These are phyloP conservation scores for Trametes versicolor DNA, from an alignment of 1,284 basidiomycete species.

Conservation along the genomic window DNA sequence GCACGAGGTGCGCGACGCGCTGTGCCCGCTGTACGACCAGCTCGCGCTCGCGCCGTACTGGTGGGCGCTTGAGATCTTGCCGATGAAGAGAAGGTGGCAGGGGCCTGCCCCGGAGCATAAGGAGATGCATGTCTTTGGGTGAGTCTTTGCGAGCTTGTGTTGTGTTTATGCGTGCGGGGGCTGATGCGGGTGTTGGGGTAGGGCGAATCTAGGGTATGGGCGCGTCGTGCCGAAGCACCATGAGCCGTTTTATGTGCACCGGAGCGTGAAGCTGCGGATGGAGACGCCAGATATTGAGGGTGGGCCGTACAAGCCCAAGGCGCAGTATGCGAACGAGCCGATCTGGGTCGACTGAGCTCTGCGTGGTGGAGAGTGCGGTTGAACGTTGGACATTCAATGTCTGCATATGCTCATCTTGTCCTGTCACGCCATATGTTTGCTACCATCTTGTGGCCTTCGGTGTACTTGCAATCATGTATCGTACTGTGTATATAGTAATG, in stretches of 20 bases:
- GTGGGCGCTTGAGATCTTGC: conserved; percentile 62
- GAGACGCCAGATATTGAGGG: conserved; percentile 49
- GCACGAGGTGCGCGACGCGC: conserved; percentile 61
- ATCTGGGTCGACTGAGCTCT: conserved; percentile 28
- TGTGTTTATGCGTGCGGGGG: neutral
- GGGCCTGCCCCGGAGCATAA: conserved; percentile 29
- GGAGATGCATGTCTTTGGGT: conserved; percentile 46
- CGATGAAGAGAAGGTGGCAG: conserved; percentile 51
- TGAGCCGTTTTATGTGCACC: conserved; percentile 54
- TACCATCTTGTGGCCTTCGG: neutral
- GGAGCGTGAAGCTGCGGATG: conserved; percentile 60
- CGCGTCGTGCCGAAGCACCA: conserved; percentile 55
- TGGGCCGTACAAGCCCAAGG: conserved; percentile 55
- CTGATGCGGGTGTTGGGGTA: conserved; percentile 36
- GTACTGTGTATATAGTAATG: neutral
- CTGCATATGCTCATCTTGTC: no score
- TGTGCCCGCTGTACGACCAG: conserved; percentile 63
- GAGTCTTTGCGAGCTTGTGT: conserved; percentile 17
- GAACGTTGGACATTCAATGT: no score
- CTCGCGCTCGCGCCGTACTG: conserved; percentile 54
- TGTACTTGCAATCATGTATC: neutral
- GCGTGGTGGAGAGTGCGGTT: no score
- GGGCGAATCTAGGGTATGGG: conserved; percentile 58
- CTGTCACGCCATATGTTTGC: no score
- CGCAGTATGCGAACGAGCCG: conserved; percentile 48